Evolutionary conservation across 306 rosid species (phyloP).

Genomic region (Alnus glutinosa): DNA sequence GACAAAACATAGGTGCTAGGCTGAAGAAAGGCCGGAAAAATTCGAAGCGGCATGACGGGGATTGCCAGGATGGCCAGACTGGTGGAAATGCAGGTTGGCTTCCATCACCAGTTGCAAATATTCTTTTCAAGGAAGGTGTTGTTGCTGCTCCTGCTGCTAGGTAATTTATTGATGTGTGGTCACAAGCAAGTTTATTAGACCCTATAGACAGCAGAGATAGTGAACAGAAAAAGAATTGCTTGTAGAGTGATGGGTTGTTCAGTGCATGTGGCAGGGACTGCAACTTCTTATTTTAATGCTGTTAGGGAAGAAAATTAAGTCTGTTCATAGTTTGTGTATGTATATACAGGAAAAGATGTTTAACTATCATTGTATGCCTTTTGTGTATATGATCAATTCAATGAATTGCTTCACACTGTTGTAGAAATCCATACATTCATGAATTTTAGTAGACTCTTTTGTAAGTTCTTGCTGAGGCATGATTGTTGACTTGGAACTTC

Average conservation of each 20-base stretch:
- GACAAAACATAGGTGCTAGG: conserved; percentile 44
- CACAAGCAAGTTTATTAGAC: not conserved
- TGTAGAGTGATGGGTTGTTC: not conserved
- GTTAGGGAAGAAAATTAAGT: not conserved
- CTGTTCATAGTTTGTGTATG: conserved; percentile 5
- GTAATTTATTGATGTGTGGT: conserved; percentile 25
- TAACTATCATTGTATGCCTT: not conserved
- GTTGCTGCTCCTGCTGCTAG: conserved; percentile 31
- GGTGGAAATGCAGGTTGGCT: conserved; percentile 37
- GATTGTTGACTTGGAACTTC: no score
- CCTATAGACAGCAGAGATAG: not conserved
- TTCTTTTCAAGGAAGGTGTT: conserved; percentile 44
- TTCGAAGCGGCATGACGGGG: conserved; percentile 7
- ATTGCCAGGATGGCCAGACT: conserved; percentile 32
- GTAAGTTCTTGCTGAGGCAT: no score
- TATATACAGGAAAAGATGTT: not conserved
- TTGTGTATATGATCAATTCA: not conserved
- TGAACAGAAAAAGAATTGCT: not conserved
- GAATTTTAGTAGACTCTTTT: not conserved
- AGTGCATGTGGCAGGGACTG: not conserved
- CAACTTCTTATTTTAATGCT: conserved; percentile 2
- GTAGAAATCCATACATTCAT: not conserved
- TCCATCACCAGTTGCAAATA: conserved; percentile 43
- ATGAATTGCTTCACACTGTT: not conserved
- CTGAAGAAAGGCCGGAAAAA: conserved; percentile 31